Base-by-base conservation (phyloP, 176 grass and related monocot genomes). In the Tillandsia leiboldiana region DNA sequence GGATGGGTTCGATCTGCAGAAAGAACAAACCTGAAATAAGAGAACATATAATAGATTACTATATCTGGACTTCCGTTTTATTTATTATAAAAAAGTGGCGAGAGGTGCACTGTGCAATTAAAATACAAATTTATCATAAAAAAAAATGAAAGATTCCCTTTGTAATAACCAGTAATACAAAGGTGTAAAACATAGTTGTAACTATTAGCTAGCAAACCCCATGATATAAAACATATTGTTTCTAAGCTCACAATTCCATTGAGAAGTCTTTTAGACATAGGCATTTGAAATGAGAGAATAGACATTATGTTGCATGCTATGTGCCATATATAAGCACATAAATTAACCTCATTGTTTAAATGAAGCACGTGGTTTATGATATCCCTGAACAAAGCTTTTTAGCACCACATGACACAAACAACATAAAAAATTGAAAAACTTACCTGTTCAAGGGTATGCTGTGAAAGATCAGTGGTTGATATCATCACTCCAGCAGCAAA, bases 401-500 rank as follows among this genome's bases (percentile, higher is more conserved):
- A 61, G 8, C 56, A 59, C 9, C 54, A n/a, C 53, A 56, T 56
- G 53, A 56, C n/a, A 14, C 53, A 56, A 61, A 20, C 56, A 61
- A 18, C 17, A 53, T 27, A 70, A 33, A 20, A 59, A 2, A 18
- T 42, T 26, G 53, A 67, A 53, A n/a, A 15, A 65, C 70, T 77
- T 82, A 99, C 95, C 78, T 99, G 95, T 83, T 99, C 95, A 70
- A 99, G 89, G 17, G 95, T 99, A 69, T 99, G 95, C 49, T 94
- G 95, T 80, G 95, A 80, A 86, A 94, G 84, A 74, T 99, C 95
- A 53, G 95, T 99, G 1, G 95, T 90, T 68, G 95, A 93, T 86
- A 99, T 99, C 95, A 99, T 94, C 51, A 99, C 95, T 75, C 95
- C 95, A 86, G 95, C 95, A 14, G 95, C 90, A 14, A 99, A 99